phyloP scores from a whole-genome alignment of 2,329 filamentous ascomycete species.

The Trichophyton verrucosum region DNA sequence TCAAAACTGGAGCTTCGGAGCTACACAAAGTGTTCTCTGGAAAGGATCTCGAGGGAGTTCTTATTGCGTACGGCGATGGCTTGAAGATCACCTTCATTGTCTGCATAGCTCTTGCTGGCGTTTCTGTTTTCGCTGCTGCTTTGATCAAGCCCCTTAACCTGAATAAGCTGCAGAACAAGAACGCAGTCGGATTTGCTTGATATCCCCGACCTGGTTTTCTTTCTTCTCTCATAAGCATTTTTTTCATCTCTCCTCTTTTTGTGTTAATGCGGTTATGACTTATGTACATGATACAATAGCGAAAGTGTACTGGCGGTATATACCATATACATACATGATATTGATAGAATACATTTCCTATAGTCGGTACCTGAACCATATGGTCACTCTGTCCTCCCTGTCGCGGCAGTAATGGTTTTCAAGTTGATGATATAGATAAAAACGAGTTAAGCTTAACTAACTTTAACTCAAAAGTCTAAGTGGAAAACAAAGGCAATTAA shows the following conservation, averaged over 20 bases:
- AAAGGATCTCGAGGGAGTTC: constrained; percentile 17
- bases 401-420: neutral
- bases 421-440: neutral
- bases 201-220: neutral
- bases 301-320: neutral
- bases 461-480: neutral
- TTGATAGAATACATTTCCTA: neutral
- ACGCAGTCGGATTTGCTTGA: constrained; percentile 1
- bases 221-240: neutral
- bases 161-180: constrained; percentile 4
- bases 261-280: neutral
- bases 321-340: neutral
- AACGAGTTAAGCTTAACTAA: neutral
- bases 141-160: constrained; percentile 5
- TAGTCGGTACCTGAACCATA: neutral
- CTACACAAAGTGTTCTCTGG: constrained; percentile 43
- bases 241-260: neutral
- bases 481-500: neutral
- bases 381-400: too few species aligned
- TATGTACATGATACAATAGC: neutral
- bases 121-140: constrained; percentile 4
- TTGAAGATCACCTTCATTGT: constrained; percentile 9
- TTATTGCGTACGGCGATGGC: constrained; percentile 10
- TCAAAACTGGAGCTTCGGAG: constrained; percentile 44
- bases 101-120: constrained; percentile 5